Evolutionary conservation across 495 filamentous ascomycete species (phyloP), one percentile per base, ranked within the genome.

Genomic region (Glonium stellatum): DNA sequence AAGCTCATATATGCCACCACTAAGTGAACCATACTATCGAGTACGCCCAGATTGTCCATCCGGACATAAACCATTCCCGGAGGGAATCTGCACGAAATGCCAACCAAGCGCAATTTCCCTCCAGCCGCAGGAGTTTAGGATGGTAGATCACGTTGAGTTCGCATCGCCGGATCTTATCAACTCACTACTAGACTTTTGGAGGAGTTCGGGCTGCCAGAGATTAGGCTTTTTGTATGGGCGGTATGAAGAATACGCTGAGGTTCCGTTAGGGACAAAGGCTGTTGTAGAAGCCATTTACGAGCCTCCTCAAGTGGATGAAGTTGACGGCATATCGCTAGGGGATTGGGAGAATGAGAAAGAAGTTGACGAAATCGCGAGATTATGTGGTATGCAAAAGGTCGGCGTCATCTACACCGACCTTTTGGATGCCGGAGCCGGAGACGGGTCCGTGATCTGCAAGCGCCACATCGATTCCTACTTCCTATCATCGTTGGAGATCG

Each of bases 81-180:
- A 92, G 63, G 93, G 93, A n/a, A 97, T 99, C 63, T 99, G 93
- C 75, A 95, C 90, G 44, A 99, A 97, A 72, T 99, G 93, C 69
- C 93, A 99, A 69, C 93, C 93, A 13, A 96, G 92, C 58, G 93
- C 93, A 25, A 99, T 99, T 71, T 96, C 88, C 46, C 78, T 99
- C 21, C 91, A 97, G 66, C 88, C 89, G 13, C 93, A 99, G 70
- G 79, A 88, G 34, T 99, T 88, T 69, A 88, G 93, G n/a, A 97
- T 92, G 89, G 91, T 99, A 0, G 93, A 99, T 67, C 93, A 99
- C 72, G 92, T 99, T 62, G 95, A 99, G 69, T 97, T 99, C 69
- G 81, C 93, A 3, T 83, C 87, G 0, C 82, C 89, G 1, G 80
- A 81, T 36, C 75, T 97, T 21, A 87, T 99, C 69, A 86, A 99